Conservation (phyloP, 768 basidiomycete genomes). For the Tylopilus felleus region DNA sequence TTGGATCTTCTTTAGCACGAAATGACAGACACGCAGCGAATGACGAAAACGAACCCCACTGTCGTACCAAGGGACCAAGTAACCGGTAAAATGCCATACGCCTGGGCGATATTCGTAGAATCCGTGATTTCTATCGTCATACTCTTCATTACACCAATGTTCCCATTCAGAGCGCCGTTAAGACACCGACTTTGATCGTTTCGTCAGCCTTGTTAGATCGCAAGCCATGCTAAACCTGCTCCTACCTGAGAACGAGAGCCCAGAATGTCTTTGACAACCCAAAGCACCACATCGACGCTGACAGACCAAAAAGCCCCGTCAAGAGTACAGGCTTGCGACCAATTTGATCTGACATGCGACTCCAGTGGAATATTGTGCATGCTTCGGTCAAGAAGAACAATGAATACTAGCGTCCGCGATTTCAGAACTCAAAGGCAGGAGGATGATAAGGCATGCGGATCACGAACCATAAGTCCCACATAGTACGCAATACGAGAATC, state of each 20-base stretch:
- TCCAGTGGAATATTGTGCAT: slow-evolving; percentile 47
- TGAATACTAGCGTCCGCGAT: slow-evolving; percentile 35
- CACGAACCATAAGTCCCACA: slow-evolving; percentile 45
- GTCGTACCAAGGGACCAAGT: slow-evolving; percentile 43
- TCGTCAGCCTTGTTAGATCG: background rate
- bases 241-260: slow-evolving; percentile 40
- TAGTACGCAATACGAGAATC: slow-evolving; percentile 46
- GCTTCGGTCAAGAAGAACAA: slow-evolving; percentile 50
- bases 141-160: slow-evolving; percentile 48
- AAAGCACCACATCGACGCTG: slow-evolving; percentile 45
- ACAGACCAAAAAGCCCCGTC: slow-evolving; percentile 42
- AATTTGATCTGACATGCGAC: slow-evolving; percentile 46
- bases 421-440: background rate
- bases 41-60: slow-evolving; percentile 36
- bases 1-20: slow-evolving; percentile 24
- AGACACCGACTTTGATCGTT: slow-evolving; percentile 37
- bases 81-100: slow-evolving; percentile 59
- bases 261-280: slow-evolving; percentile 47
- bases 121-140: slow-evolving; percentile 43
- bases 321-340: slow-evolving; percentile 50
- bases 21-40: background rate
- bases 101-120: slow-evolving; percentile 30
- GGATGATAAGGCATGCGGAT: background rate
- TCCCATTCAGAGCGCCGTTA: slow-evolving; percentile 54
- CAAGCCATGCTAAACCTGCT: background rate